phyloP scores from a whole-genome alignment of 1,284 basidiomycete genomes.

The Tilletia caries region DNA sequence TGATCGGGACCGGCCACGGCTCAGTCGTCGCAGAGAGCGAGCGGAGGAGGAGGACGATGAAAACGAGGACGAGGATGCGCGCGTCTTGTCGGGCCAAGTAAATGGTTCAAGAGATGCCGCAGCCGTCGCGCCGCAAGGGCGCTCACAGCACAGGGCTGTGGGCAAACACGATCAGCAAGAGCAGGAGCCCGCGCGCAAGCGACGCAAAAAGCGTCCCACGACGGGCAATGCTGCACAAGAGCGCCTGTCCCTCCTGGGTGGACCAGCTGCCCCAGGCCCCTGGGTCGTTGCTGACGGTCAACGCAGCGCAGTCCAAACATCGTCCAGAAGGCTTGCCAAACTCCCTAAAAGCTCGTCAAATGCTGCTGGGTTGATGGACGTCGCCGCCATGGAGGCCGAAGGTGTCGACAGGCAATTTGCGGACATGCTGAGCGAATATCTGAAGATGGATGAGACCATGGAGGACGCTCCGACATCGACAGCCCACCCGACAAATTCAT shows the following conservation, averaged over 20 bases:
- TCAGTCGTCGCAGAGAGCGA: slow-evolving; percentile 1
- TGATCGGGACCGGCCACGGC: not conserved
- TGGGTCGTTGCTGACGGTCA: not conserved
- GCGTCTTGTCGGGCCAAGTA: not conserved
- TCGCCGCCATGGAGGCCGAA: not conserved
- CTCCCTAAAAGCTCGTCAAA: not conserved
- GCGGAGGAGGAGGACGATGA: not conserved
- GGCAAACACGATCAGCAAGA: not conserved
- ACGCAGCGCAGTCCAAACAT: not conserved
- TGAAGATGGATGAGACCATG: not conserved
- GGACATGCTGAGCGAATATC: slow-evolving; percentile 7
- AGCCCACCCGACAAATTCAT: too few species aligned
- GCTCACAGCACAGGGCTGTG: not conserved
- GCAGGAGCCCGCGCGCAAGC: not conserved
- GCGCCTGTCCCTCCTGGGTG: not conserved
- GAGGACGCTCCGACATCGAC: not conserved
- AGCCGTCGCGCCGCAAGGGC: not conserved
- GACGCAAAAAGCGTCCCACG: not conserved
- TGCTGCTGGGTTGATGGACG: not conserved
- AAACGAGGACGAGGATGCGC: not conserved
- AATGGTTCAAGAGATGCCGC: not conserved
- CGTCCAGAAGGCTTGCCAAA: not conserved
- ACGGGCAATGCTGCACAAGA: not conserved
- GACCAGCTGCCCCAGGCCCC: not conserved
- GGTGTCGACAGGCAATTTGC: slow-evolving; percentile 3